Conservation (phyloP, 768 basidiomycete species). For the Phaeotremella skinneri region DNA sequence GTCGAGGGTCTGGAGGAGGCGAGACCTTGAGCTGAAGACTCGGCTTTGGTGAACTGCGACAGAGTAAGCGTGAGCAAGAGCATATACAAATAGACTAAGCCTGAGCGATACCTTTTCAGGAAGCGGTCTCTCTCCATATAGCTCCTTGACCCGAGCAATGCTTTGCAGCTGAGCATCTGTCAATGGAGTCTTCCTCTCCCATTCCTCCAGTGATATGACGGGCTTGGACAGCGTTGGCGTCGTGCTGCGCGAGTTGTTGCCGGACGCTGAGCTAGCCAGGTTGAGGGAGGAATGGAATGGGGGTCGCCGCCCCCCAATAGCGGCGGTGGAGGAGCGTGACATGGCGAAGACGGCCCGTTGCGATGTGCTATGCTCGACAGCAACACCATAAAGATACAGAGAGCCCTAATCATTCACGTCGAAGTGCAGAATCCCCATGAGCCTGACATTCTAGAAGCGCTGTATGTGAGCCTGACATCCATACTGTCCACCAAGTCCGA, state of each 20-base stretch:
- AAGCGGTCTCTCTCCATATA: constrained; percentile 62
- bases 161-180: constrained; percentile 67
- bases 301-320: neutral
- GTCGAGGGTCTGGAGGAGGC: constrained; percentile 31
- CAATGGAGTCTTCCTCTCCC: constrained; percentile 80
- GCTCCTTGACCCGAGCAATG: constrained; percentile 63
- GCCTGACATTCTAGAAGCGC: too few species aligned
- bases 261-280: neutral
- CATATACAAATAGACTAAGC: too few species aligned
- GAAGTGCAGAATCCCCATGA: too few species aligned
- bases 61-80: neutral
- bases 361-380: too few species aligned
- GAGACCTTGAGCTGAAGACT: constrained; percentile 17
- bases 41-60: constrained; percentile 17
- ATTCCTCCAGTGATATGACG: constrained; percentile 67
- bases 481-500: neutral
- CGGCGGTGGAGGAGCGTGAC: neutral
- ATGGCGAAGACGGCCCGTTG: too few species aligned
- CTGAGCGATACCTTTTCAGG: constrained; percentile 67
- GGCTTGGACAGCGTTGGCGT: constrained; percentile 10
- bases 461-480: constrained; percentile 2
- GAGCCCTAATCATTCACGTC: too few species aligned
- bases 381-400: too few species aligned
- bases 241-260: neutral
- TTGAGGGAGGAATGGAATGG: neutral